Conservation (phyloP, 1,284 basidiomycete genomes). For the Leccinum angustisporum region DNA sequence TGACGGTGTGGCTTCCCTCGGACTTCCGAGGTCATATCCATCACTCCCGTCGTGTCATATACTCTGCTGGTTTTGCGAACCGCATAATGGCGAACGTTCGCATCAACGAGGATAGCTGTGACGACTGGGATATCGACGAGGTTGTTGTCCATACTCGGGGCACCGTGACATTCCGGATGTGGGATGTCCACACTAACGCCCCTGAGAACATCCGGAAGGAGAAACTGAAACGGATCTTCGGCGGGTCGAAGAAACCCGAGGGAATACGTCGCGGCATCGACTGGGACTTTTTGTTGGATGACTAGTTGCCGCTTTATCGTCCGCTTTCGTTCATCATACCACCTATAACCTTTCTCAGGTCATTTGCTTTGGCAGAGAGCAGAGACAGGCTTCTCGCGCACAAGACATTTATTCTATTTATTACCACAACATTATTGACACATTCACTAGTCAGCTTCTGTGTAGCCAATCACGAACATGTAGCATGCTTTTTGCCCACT, state of each 20-base stretch:
- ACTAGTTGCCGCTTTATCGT: constrained; percentile 36
- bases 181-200: constrained; percentile 64
- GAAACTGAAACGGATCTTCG: constrained; percentile 61
- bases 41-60: constrained; percentile 51
- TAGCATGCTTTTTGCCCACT: constrained; percentile 19
- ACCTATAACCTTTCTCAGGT: constrained; percentile 1
- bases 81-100: constrained; percentile 60
- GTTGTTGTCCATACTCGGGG: constrained; percentile 61
- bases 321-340: constrained; percentile 16
- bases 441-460: constrained; percentile 14
- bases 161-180: constrained; percentile 68
- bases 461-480: constrained; percentile 28
- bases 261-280: constrained; percentile 51
- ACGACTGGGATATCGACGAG: constrained; percentile 50
- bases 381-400: constrained; percentile 7
- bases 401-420: constrained; percentile 18
- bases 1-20: constrained; percentile 73
- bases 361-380: constrained; percentile 3
- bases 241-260: constrained; percentile 51
- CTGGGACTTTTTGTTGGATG: constrained; percentile 78
- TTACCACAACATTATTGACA: constrained; percentile 4
- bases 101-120: constrained; percentile 48
- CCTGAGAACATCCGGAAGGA: constrained; percentile 63
- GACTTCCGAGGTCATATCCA: constrained; percentile 71
- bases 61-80: constrained; percentile 73